Percentiles rank a stretch among this genome's conserved stretches.
These are phyloP conservation scores for Rhododendron mucronatum DNA, from an alignment of 148 eudicot species.

Conservation along the genomic window DNA sequence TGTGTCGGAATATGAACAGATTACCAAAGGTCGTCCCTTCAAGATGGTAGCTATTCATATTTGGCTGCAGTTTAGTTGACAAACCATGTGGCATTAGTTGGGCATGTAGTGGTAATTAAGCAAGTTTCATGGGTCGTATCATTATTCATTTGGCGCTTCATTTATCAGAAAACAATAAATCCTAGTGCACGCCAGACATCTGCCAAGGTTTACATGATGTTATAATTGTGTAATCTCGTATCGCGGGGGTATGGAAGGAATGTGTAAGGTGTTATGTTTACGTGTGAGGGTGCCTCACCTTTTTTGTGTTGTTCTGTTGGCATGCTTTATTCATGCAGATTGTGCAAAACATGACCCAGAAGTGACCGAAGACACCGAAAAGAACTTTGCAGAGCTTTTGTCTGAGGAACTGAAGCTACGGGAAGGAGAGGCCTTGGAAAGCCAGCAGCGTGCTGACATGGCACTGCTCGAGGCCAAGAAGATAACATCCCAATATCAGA, in stretches of 20 bases:
- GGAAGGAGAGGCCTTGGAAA: constrained; percentile 64
- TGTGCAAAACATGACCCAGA: constrained; percentile 81
- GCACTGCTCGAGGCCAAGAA: constrained; percentile 76
- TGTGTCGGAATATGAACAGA: too few species aligned
- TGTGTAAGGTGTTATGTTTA: not conserved
- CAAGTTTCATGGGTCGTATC: not conserved
- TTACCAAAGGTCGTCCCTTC: not conserved
- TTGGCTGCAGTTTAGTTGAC: not conserved
- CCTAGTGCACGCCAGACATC: not conserved
- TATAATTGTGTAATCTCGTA: not conserved
- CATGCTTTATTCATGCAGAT: constrained; percentile 28
- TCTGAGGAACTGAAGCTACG: constrained; percentile 60
- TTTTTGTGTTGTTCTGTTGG: not conserved
- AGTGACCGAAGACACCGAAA: constrained; percentile 56
- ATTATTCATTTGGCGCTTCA: not conserved
- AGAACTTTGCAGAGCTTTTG: constrained; percentile 50
- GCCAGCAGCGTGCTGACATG: constrained; percentile 58
- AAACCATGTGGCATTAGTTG: not conserved
- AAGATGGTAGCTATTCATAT: not conserved
- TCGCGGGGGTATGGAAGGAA: not conserved
- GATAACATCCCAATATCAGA: constrained; percentile 69
- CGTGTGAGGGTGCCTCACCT: not conserved
- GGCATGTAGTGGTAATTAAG: not conserved
- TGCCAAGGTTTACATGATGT: not conserved
- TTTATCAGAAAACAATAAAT: not conserved